phyloP scores from a whole-genome alignment of 768 basidiomycete genomes.

The Podaxis sp. region DNA sequence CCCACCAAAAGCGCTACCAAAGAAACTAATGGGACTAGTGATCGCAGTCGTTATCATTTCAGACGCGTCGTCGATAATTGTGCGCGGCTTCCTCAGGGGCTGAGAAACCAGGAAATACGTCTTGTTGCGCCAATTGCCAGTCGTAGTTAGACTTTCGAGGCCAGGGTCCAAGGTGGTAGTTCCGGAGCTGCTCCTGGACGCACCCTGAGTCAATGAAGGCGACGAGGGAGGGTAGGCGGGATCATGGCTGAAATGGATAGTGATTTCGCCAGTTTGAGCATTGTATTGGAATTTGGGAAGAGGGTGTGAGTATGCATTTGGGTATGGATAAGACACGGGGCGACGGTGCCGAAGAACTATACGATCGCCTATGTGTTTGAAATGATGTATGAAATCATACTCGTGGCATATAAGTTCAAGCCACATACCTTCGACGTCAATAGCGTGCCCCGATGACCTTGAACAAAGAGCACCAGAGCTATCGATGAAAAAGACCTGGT shows the following conservation, averaged over 20 bases:
- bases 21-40: conserved; percentile 53
- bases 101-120: conserved; percentile 64
- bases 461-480: conserved; percentile 75
- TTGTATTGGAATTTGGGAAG: conserved; percentile 69
- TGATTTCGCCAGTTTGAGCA: conserved; percentile 53
- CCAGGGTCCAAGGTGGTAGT: background rate
- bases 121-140: conserved; percentile 55
- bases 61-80: conserved; percentile 70
- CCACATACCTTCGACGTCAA: conserved; percentile 69
- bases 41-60: conserved; percentile 62
- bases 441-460: conserved; percentile 74
- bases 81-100: conserved; percentile 65
- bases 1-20: conserved; percentile 35
- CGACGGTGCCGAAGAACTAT: conserved; percentile 76
- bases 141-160: conserved; percentile 13
- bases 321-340: conserved; percentile 74
- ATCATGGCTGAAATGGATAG: conserved; percentile 57
- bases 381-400: background rate
- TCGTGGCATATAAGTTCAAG: background rate
- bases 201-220: conserved; percentile 9
- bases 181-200: background rate
- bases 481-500: conserved; percentile 87
- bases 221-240: conserved; percentile 55
- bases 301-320: conserved; percentile 75
- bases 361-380: conserved; percentile 44